A percentile compares a stretch with the other conserved stretches of the same genome.
phyloP scores from a whole-genome alignment of 495 filamentous ascomycete genomes.

The Xylaria scruposa region DNA sequence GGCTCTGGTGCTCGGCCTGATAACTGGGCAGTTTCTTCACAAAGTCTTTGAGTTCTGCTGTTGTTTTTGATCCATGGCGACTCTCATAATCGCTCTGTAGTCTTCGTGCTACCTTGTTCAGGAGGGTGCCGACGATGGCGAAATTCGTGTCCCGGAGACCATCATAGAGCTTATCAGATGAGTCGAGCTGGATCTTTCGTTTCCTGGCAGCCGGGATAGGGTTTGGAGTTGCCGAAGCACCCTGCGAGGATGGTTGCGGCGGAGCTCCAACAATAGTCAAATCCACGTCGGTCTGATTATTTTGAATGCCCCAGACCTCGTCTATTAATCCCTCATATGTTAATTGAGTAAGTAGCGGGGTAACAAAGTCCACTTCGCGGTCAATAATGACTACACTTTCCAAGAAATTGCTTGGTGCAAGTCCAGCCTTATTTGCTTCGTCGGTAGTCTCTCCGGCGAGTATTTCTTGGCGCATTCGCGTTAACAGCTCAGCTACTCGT shows the following conservation, averaged over 20 bases:
- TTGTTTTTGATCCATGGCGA: slow-evolving; percentile 86
- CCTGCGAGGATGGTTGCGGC: slow-evolving; percentile 60
- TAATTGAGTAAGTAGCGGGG: slow-evolving; percentile 88
- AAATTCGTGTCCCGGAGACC: slow-evolving; percentile 94
- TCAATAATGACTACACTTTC: slow-evolving; percentile 95
- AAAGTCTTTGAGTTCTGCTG: slow-evolving; percentile 88
- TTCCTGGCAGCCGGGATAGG: slow-evolving; percentile 62
- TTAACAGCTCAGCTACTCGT: slow-evolving; percentile 83
- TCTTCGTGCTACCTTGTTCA: slow-evolving; percentile 91
- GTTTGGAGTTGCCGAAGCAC: slow-evolving; percentile 51
- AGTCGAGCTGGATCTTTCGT: slow-evolving; percentile 88
- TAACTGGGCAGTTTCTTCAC: slow-evolving; percentile 90
- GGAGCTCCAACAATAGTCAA: slow-evolving; percentile 84
- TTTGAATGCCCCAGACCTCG: slow-evolving; percentile 87
- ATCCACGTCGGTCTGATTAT: slow-evolving; percentile 93
- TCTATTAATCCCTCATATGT: slow-evolving; percentile 98
- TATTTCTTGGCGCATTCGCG: slow-evolving; percentile 90
- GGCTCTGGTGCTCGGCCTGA: slow-evolving; percentile 89
- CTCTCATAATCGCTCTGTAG: slow-evolving; percentile 88
- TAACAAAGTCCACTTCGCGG: slow-evolving; percentile 91
- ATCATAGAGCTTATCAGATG: slow-evolving; percentile 86
- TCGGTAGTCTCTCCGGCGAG: slow-evolving; percentile 77
- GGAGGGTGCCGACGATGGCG: slow-evolving; percentile 83
- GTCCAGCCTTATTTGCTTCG: slow-evolving; percentile 64
- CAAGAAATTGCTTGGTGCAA: slow-evolving; percentile 84